Evolutionary conservation across 1,284 basidiomycete genomes (phyloP), one percentile per base, ranked within the genome.

Genomic region (Leccinum pachyderme): DNA sequence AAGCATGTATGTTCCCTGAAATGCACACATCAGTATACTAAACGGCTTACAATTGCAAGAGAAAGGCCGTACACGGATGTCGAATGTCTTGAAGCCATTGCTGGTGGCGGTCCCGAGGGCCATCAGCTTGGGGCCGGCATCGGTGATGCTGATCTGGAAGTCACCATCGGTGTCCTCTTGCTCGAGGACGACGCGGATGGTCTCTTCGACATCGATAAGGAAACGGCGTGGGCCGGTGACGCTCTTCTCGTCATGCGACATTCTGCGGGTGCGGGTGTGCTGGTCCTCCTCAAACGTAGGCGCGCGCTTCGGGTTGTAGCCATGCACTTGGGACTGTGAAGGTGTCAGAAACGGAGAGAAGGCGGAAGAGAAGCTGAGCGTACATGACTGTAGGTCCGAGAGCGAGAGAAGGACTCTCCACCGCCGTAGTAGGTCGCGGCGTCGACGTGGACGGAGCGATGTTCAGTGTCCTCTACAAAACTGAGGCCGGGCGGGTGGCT

Each of bases 91-190:
- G 84, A 95, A 97, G 4, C 95, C 96, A 74, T 99, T 98, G 72
- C 93, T 95, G 27, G 93, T 94, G 5, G 94, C 95, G 0, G 97
- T 99, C 22, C 97, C 96, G 55, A 99, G 82, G 0, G 93, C 86
- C 79, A 99, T 89, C 66, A 98, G 82, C 77, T 99, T 99, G 11
- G 96, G 97, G 6, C 96, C 96, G 57, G 93, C 93, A 71, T 99
- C 96, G 22, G 92, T 95, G 67, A 98, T 86, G 62, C 92, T 95
- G 67, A 99, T 98, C 75, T 98, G 89, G 71, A 95, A 95, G 74
- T 99, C 94, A 47, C 91, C 91, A 63, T 99, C 95, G 5, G 96
- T 98, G 72, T 99, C 96, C 70, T 99, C 96, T 71, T 99, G 97
- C 72, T 97, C 94, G 32, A 99, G 86, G 6, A 99, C 87, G 57